Percentiles rank a stretch among this genome's conserved stretches.
phyloP scores from a whole-genome alignment of 768 basidiomycete genomes.

The Pleurotus ostreatus region DNA sequence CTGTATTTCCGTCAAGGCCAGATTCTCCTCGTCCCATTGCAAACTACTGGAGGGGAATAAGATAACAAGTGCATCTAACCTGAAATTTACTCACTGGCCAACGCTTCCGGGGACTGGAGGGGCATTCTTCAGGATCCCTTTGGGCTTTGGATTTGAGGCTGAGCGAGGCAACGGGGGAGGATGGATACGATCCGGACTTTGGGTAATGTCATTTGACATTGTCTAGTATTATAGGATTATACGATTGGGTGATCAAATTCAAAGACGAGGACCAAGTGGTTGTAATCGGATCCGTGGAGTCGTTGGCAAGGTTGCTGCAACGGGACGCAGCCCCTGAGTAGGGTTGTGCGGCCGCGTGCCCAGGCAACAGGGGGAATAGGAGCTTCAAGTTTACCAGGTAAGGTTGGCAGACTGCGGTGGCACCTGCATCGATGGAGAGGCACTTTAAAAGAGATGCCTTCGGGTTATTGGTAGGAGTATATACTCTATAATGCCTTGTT shows the following conservation, averaged over 20 bases:
- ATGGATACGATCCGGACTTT: conserved; percentile 31
- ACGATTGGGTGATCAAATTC: not conserved
- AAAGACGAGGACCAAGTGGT: no score
- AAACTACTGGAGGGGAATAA: conserved; percentile 46
- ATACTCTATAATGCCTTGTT: no score
- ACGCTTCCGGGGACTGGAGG: conserved; percentile 38
- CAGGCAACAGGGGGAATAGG: no score
- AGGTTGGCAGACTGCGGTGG: no score
- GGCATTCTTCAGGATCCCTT: conserved; percentile 87
- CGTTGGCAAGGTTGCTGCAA: not conserved
- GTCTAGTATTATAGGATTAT: not conserved
- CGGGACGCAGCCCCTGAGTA: not conserved
- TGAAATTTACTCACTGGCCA: conserved; percentile 43
- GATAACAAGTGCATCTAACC: conserved; percentile 8
- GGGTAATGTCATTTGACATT: not conserved
- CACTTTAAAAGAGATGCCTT: not conserved
- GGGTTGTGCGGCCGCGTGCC: not conserved
- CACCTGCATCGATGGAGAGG: no score
- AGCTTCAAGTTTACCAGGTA: no score
- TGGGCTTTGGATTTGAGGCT: conserved; percentile 68
- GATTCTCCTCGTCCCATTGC: conserved; percentile 95
- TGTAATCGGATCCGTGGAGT: no score
- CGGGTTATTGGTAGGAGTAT: not conserved
- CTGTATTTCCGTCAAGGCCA: conserved; percentile 87
- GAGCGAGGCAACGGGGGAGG: conserved; percentile 56